Conservation (phyloP, 225 moss, liverwort and hornwort genomes). For the Marchantia paleacea region DNA sequence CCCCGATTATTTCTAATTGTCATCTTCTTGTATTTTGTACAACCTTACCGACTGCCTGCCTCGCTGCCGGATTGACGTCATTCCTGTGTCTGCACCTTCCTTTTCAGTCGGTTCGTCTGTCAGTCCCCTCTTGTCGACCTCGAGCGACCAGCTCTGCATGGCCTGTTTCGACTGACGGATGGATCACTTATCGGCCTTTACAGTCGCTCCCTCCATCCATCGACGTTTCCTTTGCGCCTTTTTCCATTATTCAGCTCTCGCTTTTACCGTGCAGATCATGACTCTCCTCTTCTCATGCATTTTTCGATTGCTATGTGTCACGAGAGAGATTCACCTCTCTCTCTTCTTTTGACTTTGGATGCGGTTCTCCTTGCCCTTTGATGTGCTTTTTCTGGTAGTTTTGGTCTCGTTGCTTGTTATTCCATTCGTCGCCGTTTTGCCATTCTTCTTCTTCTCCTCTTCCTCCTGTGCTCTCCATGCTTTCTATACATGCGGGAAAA, state of each 20-base stretch:
- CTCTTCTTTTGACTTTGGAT: background rate
- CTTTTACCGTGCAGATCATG: background rate
- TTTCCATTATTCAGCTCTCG: background rate
- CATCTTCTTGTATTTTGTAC: background rate
- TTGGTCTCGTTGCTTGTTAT: no score
- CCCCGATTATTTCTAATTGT: background rate
- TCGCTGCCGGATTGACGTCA: background rate
- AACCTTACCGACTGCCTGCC: background rate
- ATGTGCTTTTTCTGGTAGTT: no score
- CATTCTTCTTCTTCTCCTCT: no score
- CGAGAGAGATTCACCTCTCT: background rate
- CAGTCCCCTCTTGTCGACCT: background rate
- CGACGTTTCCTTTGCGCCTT: background rate
- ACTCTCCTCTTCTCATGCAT: background rate
- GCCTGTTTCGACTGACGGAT: background rate
- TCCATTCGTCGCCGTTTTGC: no score
- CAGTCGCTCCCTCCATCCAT: background rate
- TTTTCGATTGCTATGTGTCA: background rate
- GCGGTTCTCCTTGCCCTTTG: no score
- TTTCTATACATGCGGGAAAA: no score
- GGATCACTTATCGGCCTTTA: background rate
- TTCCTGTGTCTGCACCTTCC: background rate
- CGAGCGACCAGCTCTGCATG: background rate
- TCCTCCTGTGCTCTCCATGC: no score
- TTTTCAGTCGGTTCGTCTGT: conserved; percentile 1